Evolutionary conservation across 2,329 filamentous ascomycete genomes (phyloP), one percentile per base, ranked within the genome.

Genomic region (Teratosphaeriaceae sp.): DNA sequence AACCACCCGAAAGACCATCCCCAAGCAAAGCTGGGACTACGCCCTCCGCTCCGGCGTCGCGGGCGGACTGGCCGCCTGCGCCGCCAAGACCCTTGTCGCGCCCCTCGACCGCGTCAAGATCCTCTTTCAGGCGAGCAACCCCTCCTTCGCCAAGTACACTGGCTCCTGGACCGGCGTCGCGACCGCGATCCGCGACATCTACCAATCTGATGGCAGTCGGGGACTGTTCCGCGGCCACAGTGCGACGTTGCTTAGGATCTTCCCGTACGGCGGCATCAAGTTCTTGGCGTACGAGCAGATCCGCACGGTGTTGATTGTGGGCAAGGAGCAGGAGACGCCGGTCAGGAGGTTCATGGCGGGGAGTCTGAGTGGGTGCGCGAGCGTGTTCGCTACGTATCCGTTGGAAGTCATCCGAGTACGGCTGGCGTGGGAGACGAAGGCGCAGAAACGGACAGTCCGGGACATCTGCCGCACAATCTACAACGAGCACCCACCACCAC

Each of bases 211-310:
- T 49, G 92, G 92, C 27, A 52, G 77, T 2, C 63, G 73, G 9
- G 92, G 92, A 1, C 74, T 98, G 5, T 98, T 88, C 68, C 84
- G 92, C 40, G 92, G 92, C 5, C 92, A 98, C 64, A 96, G 88
- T 3, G 92, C 89, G 2, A 98, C 92, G 0, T 72, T 98, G 2
- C 74, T 97, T 40, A 83, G 92, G 51, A 94, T 98, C 50, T 98
- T 97, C 57, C 92, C 92, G 5, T 98, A 98, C 64, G 92, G 90
- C 13, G 90, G 86, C 35, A 95, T 97, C 67, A 98, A 98, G 61
- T 98, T 98, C 60, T 78, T 98, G 31, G 89, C 90, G 35, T 98
- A 98, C 69, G 92, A 98, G 65, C 92, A 98, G 66, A 87, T 96
- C 51, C 85, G 92, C 46, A 79, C 84, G 11, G 58, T 82, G 12